Base-by-base conservation (phyloP, 768 basidiomycete genomes). In the Mrakia gelida region DNA sequence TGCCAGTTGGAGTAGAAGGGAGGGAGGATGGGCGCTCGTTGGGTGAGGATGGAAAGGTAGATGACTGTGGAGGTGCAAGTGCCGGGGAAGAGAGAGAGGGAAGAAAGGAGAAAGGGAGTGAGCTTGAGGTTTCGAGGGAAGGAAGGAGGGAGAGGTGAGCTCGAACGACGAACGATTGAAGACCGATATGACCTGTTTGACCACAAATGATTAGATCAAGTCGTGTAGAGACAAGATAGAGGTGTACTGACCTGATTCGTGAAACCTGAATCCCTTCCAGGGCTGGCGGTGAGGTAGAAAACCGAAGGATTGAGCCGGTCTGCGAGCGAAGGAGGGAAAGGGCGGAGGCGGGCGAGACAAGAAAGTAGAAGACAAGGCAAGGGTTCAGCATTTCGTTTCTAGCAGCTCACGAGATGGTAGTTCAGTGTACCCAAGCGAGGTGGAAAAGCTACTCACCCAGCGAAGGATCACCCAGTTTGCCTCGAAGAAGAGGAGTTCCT, bases 1-100 rank as follows among this genome's bases (percentile, higher is more conserved):
- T 59, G 59, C 59, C 59, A 59, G 28, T 59, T 59, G 23, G 59
- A 59, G 28, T n/a, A 59, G 59, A 59, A n/a, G 59, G 59, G 59
- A 11, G 59, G 59, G 2, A 59, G 26, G 26, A 59, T 59, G 59
- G 59, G 59, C n/a, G 59, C 28, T 28, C 59, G 26, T 9, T 59
- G 23, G 9, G 59, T n/a, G 59, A 59, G 59, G 26, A 59, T 59
- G 59, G 59, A n/a, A 26, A 59, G 59, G 59, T 59, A 59, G 26
- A 59, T 59, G 26, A 59, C 59, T 59, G 59, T 15, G 4, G n/a
- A n/a, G n/a, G n/a, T n/a, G n/a, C n/a, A n/a, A 5, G 18, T 18
- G 4, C 18, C 15, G 21, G 49, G 18, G 49, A 59, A 9, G 28
- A 59, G n/a, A 10, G 26, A 28, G 59, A 59, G 59, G 59, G 28